These are phyloP conservation scores for Aegilops umbellulata DNA, from an alignment of 176 grass and related monocot genomes.

Conservation along the genomic window DNA sequence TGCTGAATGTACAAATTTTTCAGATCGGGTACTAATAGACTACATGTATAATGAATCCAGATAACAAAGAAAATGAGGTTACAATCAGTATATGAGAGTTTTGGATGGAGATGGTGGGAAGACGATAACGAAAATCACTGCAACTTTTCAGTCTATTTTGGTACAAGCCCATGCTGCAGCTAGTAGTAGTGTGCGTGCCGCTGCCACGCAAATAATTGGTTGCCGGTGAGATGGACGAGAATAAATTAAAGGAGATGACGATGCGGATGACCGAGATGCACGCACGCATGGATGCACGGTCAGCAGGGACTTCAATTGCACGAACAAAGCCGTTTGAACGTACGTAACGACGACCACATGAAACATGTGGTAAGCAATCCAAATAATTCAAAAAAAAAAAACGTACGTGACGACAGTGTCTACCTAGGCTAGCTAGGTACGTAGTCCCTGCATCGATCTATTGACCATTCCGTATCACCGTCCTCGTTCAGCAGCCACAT, in stretches of 20 bases:
- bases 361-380: no score
- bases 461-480: constrained; percentile 30
- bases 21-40: background rate
- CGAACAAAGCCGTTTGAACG: constrained; percentile 32
- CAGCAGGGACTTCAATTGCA: constrained; percentile 29
- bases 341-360: constrained; percentile 20
- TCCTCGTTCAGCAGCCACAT: constrained; percentile 8
- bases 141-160: constrained; percentile 20
- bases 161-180: constrained; percentile 26
- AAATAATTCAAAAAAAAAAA: no score
- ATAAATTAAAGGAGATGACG: constrained; percentile 6
- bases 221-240: background rate
- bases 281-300: background rate
- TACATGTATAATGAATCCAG: background rate
- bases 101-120: background rate
- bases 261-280: background rate
- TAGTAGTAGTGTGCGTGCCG: background rate
- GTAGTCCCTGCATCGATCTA: background rate
- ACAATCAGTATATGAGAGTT: background rate
- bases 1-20: background rate
- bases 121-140: constrained; percentile 8
- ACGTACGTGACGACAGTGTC: no score
- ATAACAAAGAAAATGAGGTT: constrained; percentile 17
- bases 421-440: background rate
- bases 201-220: background rate